These are phyloP conservation scores for Dentipellis fragilis DNA, from an alignment of 768 basidiomycete genomes.

Conservation along the genomic window DNA sequence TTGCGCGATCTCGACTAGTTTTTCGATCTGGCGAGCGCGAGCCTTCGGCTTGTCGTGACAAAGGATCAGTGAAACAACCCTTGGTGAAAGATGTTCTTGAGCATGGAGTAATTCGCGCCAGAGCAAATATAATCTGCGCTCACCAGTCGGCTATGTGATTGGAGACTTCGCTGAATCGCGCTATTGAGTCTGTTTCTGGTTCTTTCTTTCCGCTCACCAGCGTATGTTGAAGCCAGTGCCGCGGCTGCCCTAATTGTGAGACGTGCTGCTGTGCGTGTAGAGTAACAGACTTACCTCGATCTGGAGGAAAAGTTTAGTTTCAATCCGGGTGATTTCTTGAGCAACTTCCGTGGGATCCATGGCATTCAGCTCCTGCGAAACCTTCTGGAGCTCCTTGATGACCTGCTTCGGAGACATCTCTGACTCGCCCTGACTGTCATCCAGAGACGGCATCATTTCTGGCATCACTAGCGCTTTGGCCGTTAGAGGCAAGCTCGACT, in stretches of 20 bases:
- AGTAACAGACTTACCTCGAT: slow-evolving; percentile 51
- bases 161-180: slow-evolving; percentile 62
- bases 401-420: slow-evolving; percentile 22
- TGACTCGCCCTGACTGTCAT: slow-evolving; percentile 18
- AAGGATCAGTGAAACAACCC: slow-evolving; percentile 87
- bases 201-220: slow-evolving; percentile 60
- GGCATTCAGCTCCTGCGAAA: slow-evolving; percentile 46
- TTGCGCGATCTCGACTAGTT: slow-evolving; percentile 77
- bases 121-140: slow-evolving; percentile 15
- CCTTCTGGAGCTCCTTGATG: slow-evolving; percentile 43
- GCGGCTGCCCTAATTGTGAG: slow-evolving; percentile 41
- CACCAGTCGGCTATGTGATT: slow-evolving; percentile 83
- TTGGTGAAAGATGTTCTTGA: slow-evolving; percentile 21
- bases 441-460: slow-evolving; percentile 18
- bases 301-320: slow-evolving; percentile 56
- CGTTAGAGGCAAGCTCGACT: slow-evolving; percentile 53
- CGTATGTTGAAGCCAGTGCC: slow-evolving; percentile 79
- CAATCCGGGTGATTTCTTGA: slow-evolving; percentile 74
- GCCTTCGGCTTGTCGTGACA: slow-evolving; percentile 71
- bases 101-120: neutral
- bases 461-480: slow-evolving; percentile 31
- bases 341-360: slow-evolving; percentile 63
- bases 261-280: slow-evolving; percentile 3
- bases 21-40: slow-evolving; percentile 78
- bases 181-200: slow-evolving; percentile 57